A percentile compares a stretch with the other conserved stretches of the same genome.
These are phyloP conservation scores for Avena sativa DNA, from an alignment of 176 grass and related monocot genomes.

Conservation along the genomic window DNA sequence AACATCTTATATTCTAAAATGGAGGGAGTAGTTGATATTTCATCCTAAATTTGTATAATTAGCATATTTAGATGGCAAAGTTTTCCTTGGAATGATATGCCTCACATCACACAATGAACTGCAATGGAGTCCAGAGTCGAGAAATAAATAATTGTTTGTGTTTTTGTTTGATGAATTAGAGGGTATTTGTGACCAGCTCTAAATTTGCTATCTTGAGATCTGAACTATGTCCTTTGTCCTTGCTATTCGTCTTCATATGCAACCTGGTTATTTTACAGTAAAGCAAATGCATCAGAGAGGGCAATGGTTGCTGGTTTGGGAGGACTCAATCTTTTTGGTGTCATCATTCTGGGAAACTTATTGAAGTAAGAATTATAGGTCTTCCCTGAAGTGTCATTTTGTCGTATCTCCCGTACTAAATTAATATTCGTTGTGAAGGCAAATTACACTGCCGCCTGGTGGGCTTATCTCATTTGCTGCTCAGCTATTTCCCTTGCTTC, in stretches of 20 bases:
- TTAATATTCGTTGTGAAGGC: slow-evolving; percentile 63
- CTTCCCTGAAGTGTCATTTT: slow-evolving; percentile 25
- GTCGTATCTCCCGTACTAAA: slow-evolving; percentile 39
- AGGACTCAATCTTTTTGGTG: slow-evolving; percentile 94
- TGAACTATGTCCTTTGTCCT: neutral
- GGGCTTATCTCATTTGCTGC: slow-evolving; percentile 81
- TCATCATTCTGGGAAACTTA: slow-evolving; percentile 85
- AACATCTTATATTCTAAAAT: no score
- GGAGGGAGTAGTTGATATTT: neutral
- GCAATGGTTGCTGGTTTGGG: slow-evolving; percentile 96
- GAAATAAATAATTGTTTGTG: slow-evolving; percentile 23
- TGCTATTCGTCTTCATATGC: slow-evolving; percentile 23
- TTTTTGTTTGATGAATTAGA: slow-evolving; percentile 19
- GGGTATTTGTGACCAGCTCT: neutral
- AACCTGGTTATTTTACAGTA: slow-evolving; percentile 65
- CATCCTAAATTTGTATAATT: slow-evolving; percentile 19
- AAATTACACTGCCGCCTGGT: slow-evolving; percentile 73
- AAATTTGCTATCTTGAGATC: slow-evolving; percentile 36
- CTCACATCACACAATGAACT: slow-evolving; percentile 14
- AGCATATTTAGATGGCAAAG: neutral
- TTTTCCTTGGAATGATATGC: neutral
- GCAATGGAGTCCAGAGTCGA: slow-evolving; percentile 4
- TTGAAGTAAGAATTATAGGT: slow-evolving; percentile 70
- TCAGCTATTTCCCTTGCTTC: slow-evolving; percentile 84
- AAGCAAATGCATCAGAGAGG: slow-evolving; percentile 75